Evolutionary conservation across 768 basidiomycete species (phyloP), one percentile per base, ranked within the genome.

Genomic region (Aureoboletus auriporus): DNA sequence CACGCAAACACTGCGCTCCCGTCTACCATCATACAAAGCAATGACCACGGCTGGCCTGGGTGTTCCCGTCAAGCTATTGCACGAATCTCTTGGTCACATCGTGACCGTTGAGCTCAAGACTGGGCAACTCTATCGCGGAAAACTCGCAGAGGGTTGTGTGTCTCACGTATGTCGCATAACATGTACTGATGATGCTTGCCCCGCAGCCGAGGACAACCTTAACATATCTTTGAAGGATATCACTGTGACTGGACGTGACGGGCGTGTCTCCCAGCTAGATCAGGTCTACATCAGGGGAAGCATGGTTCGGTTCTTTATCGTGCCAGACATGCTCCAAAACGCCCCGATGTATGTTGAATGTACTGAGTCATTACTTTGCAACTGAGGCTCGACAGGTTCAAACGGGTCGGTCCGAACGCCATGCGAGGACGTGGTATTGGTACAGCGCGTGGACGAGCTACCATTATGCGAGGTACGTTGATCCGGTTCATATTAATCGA

Each of bases 351-450:
- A 64, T 67, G 89, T 74, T 47, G 30, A 36, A 46, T 28, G 20
- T 27, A n/a, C 12, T 33, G 35, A 31, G 11, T 46, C 29, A 44
- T 38, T 52, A 49, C 29, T 43, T 52, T 46, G 27, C 3, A 33
- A 42, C 46, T 55, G 16, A 51, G 54, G 41, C 14, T 37, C 50
- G 36, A 34, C 66, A 99, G 95, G 95, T 99, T 99, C 74, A 99
- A 98, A 72, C 86, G 96, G 52, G 92, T 95, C 28, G 94, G 95
- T 34, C 93, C 95, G 8, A 97, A 96, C 65, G 95, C 93, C 16
- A 97, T 97, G 94, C 85, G 90, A 61, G 96, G 96, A 63, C 80
- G 95, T 56, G 96, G 96, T 83, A 99, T 99, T 64, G 96, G 96
- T 61, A 96, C 95, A 63, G 95, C 95, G 41, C 86, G 95, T 80